Conservation (phyloP, 495 filamentous ascomycete genomes). For the Penicillium arizonense region DNA sequence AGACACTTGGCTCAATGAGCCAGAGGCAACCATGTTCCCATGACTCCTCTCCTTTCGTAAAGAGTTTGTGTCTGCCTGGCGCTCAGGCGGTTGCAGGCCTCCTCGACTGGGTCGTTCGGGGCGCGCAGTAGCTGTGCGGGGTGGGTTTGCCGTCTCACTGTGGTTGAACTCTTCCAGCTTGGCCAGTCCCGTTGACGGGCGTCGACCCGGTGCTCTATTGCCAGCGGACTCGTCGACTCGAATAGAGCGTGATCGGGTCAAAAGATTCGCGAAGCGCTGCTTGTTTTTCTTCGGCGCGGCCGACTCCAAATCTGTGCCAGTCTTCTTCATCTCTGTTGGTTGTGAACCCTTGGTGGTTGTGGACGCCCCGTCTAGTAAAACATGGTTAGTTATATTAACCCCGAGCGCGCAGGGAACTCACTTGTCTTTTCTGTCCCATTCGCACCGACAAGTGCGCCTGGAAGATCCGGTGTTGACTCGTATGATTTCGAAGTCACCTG, state of each 20-base stretch:
- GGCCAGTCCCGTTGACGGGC: constrained; percentile 44
- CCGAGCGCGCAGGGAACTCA: constrained; percentile 11
- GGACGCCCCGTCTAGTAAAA: constrained; percentile 13
- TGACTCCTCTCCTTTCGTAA: constrained; percentile 48
- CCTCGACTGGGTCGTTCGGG: constrained; percentile 54
- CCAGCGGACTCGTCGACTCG: constrained; percentile 49
- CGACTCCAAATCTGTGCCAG: constrained; percentile 29
- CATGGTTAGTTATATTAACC: constrained; percentile 7
- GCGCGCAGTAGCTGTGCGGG: constrained; percentile 61
- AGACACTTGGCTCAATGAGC: constrained; percentile 59
- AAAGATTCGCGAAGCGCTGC: constrained; percentile 53
- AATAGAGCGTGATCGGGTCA: constrained; percentile 68
- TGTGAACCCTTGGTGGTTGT: constrained; percentile 24
- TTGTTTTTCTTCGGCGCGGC: constrained; percentile 42
- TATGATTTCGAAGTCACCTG: constrained; percentile 32
- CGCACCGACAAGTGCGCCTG: constrained; percentile 26
- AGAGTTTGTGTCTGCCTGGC: constrained; percentile 39
- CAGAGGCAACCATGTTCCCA: constrained; percentile 51
- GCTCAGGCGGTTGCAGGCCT: constrained; percentile 43
- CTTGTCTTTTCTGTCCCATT: constrained; percentile 30
- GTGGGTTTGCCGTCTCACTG: constrained; percentile 23
- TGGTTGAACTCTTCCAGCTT: constrained; percentile 40
- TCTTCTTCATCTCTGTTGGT: constrained; percentile 25
- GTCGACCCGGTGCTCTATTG: constrained; percentile 33
- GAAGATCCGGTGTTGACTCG: constrained; percentile 45